phyloP scores from a whole-genome alignment of 2,329 filamentous ascomycete genomes.

The Aspergillus spinulosporus region DNA sequence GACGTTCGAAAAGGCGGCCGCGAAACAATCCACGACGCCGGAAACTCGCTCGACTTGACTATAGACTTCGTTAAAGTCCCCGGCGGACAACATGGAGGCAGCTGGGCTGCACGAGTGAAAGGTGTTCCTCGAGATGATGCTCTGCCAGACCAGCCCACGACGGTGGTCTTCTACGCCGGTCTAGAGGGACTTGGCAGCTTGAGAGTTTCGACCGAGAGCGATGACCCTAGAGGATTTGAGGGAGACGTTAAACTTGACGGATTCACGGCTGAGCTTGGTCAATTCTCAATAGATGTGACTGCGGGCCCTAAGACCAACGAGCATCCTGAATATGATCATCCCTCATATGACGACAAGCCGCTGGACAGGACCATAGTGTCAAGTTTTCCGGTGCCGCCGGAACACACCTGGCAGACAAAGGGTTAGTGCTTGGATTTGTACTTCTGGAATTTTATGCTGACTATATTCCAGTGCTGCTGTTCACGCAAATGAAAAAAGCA shows the following conservation, averaged over 20 bases:
- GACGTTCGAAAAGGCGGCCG: constrained; percentile 83
- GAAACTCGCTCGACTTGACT: constrained; percentile 84
- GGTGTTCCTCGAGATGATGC: constrained; percentile 73
- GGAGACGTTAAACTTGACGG: constrained; percentile 70
- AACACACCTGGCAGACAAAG: constrained; percentile 82
- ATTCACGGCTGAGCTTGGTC: constrained; percentile 68
- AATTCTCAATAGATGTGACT: constrained; percentile 77
- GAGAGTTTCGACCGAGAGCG: constrained; percentile 57
- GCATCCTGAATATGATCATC: constrained; percentile 59
- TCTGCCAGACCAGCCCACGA: constrained; percentile 67
- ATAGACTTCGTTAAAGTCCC: constrained; percentile 93
- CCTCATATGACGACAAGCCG: constrained; percentile 66
- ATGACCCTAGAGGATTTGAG: constrained; percentile 53
- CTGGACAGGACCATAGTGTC: constrained; percentile 74
- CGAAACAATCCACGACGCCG: constrained; percentile 86
- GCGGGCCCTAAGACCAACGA: constrained; percentile 65
- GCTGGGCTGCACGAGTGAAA: constrained; percentile 86
- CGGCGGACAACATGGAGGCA: constrained; percentile 80
- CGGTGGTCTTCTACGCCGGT: constrained; percentile 77
- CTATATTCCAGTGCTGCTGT: constrained; percentile 52
- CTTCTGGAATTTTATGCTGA: constrained; percentile 9
- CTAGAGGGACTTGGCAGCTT: constrained; percentile 75
- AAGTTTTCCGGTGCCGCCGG: constrained; percentile 65
- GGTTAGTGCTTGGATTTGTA: constrained; percentile 41
- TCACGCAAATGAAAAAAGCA: constrained; percentile 63